Percentiles rank a stretch among this genome's conserved stretches.
Conservation (phyloP, 768 basidiomycete species). For the Clavulina sp. region DNA sequence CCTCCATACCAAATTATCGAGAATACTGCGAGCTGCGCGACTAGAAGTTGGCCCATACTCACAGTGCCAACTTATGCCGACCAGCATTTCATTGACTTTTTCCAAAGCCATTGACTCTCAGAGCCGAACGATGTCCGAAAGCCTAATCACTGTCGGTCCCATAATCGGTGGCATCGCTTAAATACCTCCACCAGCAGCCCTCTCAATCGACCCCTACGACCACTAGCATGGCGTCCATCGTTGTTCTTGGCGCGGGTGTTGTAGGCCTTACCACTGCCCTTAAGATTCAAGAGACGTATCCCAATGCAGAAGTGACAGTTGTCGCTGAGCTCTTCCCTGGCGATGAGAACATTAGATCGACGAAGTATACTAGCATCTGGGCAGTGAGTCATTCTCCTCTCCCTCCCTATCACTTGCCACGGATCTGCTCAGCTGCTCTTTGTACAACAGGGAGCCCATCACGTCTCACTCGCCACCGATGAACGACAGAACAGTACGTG, state of each 20-base stretch:
- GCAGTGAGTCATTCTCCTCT: too few relatives aligned
- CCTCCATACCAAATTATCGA: too few relatives aligned
- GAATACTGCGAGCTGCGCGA: too few relatives aligned
- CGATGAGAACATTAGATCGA: slow-evolving; percentile 55
- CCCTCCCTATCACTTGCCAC: not conserved
- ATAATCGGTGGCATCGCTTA: too few relatives aligned
- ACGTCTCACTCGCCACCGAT: slow-evolving; percentile 40
- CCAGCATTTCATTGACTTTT: too few relatives aligned
- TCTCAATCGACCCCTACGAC: not conserved
- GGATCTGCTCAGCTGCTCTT: slow-evolving; percentile 2
- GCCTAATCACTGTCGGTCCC: too few relatives aligned
- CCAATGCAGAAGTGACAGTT: slow-evolving; percentile 36
- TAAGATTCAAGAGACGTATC: slow-evolving; percentile 45
- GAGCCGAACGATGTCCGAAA: too few relatives aligned
- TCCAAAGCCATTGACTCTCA: too few relatives aligned
- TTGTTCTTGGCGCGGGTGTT: slow-evolving; percentile 37
- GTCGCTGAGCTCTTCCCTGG: slow-evolving; percentile 55
- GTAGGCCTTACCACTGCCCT: slow-evolving; percentile 63
- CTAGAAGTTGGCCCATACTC: too few relatives aligned
- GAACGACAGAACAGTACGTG: slow-evolving; percentile 39
- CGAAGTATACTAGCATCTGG: slow-evolving; percentile 67
- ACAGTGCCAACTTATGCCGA: too few relatives aligned
- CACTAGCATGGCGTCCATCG: slow-evolving; percentile 10
- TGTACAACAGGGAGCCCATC: slow-evolving; percentile 59
- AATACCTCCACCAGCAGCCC: not conserved